Evolutionary conservation across 352 stramenopile species (phyloP).

Genomic region (Blastocystis hominis): DNA sequence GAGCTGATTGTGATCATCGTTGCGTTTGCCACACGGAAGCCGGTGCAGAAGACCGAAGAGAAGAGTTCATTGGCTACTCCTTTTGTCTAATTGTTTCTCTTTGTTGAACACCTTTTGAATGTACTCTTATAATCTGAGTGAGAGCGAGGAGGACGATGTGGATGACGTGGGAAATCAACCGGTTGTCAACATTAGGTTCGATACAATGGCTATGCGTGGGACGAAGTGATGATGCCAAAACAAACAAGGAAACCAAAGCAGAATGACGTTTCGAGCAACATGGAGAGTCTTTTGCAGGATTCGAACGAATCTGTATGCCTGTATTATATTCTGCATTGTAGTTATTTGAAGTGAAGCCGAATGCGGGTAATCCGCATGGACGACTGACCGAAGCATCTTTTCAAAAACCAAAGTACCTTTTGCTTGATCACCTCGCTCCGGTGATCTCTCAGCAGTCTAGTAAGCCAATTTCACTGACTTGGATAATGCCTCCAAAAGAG

Average conservation of each 20-base stretch:
- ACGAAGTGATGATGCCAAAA: slow-evolving; percentile 48
- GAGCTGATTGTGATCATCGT: background rate
- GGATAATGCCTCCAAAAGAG: too few relatives aligned
- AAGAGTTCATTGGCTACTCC: background rate
- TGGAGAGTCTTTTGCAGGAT: background rate
- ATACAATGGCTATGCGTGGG: slow-evolving; percentile 41
- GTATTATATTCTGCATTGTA: too few relatives aligned
- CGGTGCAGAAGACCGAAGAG: background rate
- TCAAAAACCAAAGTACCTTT: too few relatives aligned
- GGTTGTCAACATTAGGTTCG: background rate
- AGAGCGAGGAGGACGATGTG: slow-evolving; percentile 21
- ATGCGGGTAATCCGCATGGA: too few relatives aligned
- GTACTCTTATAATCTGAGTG: slow-evolving; percentile 49
- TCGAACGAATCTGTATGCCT: background rate
- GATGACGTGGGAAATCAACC: background rate
- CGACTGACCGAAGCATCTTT: too few relatives aligned
- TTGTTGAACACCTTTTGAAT: background rate
- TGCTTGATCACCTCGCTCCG: too few relatives aligned
- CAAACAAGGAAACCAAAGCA: background rate
- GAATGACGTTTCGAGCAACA: background rate
- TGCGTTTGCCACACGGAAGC: background rate
- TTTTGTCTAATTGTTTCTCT: background rate
- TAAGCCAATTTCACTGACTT: too few relatives aligned
- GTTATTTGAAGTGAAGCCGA: too few relatives aligned
- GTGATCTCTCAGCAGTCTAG: too few relatives aligned